Base-by-base conservation (phyloP, 768 basidiomycete genomes). In the Collybia nuda region DNA sequence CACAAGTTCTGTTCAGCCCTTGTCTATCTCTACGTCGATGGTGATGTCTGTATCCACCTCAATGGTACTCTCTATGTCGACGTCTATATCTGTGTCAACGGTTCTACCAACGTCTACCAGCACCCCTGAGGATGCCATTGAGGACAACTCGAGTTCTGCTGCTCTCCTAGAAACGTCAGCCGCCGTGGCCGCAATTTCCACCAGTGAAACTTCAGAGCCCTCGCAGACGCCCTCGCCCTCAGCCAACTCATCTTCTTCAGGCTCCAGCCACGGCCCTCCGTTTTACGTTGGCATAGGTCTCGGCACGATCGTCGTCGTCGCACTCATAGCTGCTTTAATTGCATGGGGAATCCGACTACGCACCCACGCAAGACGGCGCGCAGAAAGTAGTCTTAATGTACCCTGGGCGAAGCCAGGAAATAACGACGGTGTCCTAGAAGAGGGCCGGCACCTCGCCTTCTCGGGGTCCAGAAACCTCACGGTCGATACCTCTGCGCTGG, bases 201-300 rank as follows among this genome's bases (percentile, higher is more conserved):
- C 56, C 12, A 44, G 44, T 15, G 15, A 52, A 14, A 53, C 55
- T 22, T 23, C 48, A 17, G 40, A 42, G 21, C 24, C 51, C n/a
- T 46, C 54, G 6, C 37, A 43, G 40, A 37, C 53, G 24, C 24
- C 41, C 2, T 32, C 44, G 29, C 37, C 45, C 7, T 43, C 41
- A 9, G 42, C 53, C 7, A 26, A 43, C n/a, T 12, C 40, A 12
- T 19, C 29, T 26, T 28, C 29, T 18, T 23, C 46, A 14, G 41
- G 50, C 38, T 14, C 40, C 11, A 40, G 51, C 3, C 72, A 73
- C 50, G 55, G 63, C 39, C 60, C 76, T 1, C 72, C 76, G 32
- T 73, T 80, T 57, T 82, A 82, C 55, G 57, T 80, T 3, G 78
- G 70, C 21, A 70, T 84, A 45, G 67, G 71, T n/a, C 65, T 83